Evolutionary conservation across 495 filamentous ascomycete species (phyloP).

Genomic region (Melanomma pulvis-pyrius): DNA sequence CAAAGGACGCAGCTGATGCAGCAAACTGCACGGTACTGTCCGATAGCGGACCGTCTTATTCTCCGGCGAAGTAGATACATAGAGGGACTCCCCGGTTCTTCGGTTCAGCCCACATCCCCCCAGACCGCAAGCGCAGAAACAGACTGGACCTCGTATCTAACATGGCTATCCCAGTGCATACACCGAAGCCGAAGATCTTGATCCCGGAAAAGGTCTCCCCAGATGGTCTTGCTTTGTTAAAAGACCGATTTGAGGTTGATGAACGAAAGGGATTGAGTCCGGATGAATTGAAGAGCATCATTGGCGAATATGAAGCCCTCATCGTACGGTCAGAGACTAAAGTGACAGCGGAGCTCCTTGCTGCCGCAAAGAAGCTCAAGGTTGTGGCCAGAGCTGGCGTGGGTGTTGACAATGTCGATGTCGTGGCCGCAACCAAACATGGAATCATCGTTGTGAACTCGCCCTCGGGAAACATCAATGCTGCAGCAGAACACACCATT

Average conservation of each 20-base stretch:
- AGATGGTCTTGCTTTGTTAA: constrained; percentile 66
- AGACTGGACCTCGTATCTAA: not conserved
- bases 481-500: constrained; percentile 70
- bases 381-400: constrained; percentile 77
- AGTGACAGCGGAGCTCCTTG: constrained; percentile 62
- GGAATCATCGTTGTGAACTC: constrained; percentile 74
- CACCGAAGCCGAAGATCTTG: constrained; percentile 59
- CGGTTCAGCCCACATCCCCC: not conserved
- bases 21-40: not conserved
- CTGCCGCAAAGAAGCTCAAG: constrained; percentile 61
- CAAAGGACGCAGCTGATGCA: constrained; percentile 28
- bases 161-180: constrained; percentile 37
- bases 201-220: constrained; percentile 74
- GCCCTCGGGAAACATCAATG: constrained; percentile 69
- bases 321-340: constrained; percentile 75
- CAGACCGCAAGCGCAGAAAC: no score
- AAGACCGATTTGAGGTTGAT: constrained; percentile 60
- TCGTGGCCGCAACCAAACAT: constrained; percentile 62
- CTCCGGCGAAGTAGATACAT: constrained; percentile 3
- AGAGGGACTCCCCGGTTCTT: constrained; percentile 3
- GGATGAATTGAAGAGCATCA: constrained; percentile 59
- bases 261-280: constrained; percentile 59
- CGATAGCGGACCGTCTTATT: constrained; percentile 25
- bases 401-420: constrained; percentile 76
- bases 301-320: constrained; percentile 66